Conservation (phyloP, 139 green algal species). For the Tetraselmis striata region DNA sequence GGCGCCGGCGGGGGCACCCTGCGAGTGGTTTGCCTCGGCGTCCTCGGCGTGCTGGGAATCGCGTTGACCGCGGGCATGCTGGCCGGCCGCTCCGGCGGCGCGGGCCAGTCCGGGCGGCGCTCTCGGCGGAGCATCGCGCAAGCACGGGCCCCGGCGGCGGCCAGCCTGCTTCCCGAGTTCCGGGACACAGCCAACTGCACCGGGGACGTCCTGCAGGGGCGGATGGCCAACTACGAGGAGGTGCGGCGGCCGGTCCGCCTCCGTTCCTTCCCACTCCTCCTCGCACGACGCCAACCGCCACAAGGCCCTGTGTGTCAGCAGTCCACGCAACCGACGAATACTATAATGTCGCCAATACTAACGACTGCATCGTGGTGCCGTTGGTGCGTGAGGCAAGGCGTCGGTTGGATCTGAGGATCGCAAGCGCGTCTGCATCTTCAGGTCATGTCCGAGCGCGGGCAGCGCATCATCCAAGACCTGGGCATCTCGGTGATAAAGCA, state of each 20-base stretch:
- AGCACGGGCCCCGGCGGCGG: no score
- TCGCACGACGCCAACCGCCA: no score
- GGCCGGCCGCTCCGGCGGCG: no score
- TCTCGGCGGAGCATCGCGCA: no score
- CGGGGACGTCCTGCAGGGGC: background rate
- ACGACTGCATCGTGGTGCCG: background rate
- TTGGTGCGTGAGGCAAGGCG: background rate
- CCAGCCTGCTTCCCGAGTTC: background rate
- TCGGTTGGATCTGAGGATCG: background rate
- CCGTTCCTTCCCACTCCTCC: background rate
- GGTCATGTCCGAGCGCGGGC: background rate
- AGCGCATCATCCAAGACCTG: background rate
- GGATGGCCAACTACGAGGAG: background rate
- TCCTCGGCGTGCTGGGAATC: no score
- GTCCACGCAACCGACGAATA: background rate
- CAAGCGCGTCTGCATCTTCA: background rate
- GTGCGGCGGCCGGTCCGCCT: background rate
- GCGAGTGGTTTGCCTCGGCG: no score
- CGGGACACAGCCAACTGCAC: background rate
- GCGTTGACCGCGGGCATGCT: no score
- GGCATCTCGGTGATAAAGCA: background rate
- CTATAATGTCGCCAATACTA: background rate
- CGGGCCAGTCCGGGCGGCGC: no score
- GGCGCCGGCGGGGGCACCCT: no score
- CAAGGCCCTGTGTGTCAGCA: no score